Base-by-base conservation (phyloP, 148 eudicot species). In the Heliosperma pusillum region DNA sequence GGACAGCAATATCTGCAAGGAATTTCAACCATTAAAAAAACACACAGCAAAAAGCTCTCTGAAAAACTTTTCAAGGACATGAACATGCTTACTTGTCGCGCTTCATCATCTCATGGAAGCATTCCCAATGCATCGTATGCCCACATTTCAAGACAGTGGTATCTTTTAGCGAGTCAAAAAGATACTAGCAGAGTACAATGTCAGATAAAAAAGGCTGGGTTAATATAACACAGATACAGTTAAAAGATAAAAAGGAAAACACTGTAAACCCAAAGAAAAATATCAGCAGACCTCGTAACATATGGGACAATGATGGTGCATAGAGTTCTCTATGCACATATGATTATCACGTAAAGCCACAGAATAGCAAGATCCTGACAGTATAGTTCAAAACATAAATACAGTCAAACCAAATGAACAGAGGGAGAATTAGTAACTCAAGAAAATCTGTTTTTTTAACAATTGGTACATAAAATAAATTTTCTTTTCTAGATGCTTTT, bases 291-390 rank as follows among this genome's bases (percentile, higher is more conserved):
- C 97, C 99, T 95, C 99, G 55, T 84, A 92, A 63, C 99, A 95
- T 71, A 95, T 95, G 59, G 99, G 96, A 58, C 99, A 95, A 85
- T 92, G 94, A 87, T 96, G 94, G 42, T 77, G 87, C 97, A 96
- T 92, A 74, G 97, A 89, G 82, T 96, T 89, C 79, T 95, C 99
- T 22, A 92, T 85, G 79, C 99, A 95, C 57, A 60, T 19, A 83
- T 95, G 99, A 72, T 96, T 96, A 79, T 85, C 74, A 20, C 89
- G 91, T 72, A 95, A 86, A 61, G 73, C 72, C 59, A 89, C 79
- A 8, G 97, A 88, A 70, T 92, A 96, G 87, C 99, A 96, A 30
- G 99, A 85, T 61, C 97, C 97, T 92, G 84, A 52, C 77, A 73
- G 24, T 25, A 16, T 36, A 22, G 27, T 70, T n/a, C 53, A 66